These are phyloP conservation scores for Tothia fuscella DNA, from an alignment of 2,329 filamentous ascomycete genomes.

Conservation along the genomic window DNA sequence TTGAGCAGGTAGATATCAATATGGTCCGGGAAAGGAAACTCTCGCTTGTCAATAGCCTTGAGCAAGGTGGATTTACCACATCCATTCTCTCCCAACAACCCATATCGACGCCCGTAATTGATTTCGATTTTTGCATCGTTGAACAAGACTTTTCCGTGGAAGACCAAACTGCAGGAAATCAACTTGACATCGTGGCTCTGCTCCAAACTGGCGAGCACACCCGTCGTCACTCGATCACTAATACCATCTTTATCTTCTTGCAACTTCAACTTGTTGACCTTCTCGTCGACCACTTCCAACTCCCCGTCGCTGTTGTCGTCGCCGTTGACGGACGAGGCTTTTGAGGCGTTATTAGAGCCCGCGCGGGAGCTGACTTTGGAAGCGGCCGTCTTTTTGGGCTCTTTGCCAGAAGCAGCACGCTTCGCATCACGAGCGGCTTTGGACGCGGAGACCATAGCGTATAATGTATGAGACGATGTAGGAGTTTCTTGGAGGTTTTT, in stretches of 20 bases:
- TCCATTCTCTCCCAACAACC: slow-evolving; percentile 94
- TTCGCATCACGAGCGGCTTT: slow-evolving; percentile 58
- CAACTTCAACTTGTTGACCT: slow-evolving; percentile 76
- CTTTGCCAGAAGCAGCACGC: slow-evolving; percentile 54
- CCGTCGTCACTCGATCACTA: slow-evolving; percentile 95
- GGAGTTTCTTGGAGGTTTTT: too few species aligned
- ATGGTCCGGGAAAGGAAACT: slow-evolving; percentile 91
- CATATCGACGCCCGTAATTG: slow-evolving; percentile 85
- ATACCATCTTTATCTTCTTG: slow-evolving; percentile 96
- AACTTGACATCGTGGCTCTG: slow-evolving; percentile 95
- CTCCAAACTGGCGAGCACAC: slow-evolving; percentile 76
- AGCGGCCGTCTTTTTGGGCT: slow-evolving; percentile 64
- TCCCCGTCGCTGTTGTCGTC: slow-evolving; percentile 58
- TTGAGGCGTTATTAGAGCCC: slow-evolving; percentile 49
- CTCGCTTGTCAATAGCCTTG: slow-evolving; percentile 85
- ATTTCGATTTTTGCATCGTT: slow-evolving; percentile 89
- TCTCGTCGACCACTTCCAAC: slow-evolving; percentile 46
- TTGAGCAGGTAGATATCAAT: slow-evolving; percentile 98
- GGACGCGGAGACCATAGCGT: slow-evolving; percentile 46
- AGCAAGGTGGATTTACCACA: slow-evolving; percentile 98
- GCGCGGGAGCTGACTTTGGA: slow-evolving; percentile 60
- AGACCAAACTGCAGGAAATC: slow-evolving; percentile 82
- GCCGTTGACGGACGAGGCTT: slow-evolving; percentile 55
- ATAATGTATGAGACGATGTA: too few species aligned
- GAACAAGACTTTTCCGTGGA: slow-evolving; percentile 95